Evolutionary conservation across 2,329 filamentous ascomycete species (phyloP).

Genomic region (Curvularia lunata): DNA sequence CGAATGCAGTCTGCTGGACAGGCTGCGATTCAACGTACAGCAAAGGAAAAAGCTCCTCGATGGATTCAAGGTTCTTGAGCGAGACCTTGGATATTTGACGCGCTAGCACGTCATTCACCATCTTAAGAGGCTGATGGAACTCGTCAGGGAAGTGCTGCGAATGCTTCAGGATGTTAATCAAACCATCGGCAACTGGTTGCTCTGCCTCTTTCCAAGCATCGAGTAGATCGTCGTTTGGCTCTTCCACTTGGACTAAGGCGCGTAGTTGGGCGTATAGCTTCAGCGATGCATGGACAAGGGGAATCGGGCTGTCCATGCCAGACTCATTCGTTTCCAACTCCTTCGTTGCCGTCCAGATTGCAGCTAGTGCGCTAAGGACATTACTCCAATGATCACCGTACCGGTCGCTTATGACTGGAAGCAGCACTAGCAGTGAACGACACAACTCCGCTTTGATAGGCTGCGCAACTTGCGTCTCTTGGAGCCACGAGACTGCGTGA

Average conservation of each 20-base stretch:
- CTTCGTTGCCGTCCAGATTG: slow-evolving; percentile 43
- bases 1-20: slow-evolving; percentile 81
- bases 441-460: slow-evolving; percentile 64
- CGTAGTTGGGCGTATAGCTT: slow-evolving; percentile 71
- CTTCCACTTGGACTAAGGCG: slow-evolving; percentile 60
- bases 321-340: slow-evolving; percentile 37
- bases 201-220: slow-evolving; percentile 72
- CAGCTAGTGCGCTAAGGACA: slow-evolving; percentile 46
- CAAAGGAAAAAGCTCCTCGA: slow-evolving; percentile 74
- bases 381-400: slow-evolving; percentile 87
- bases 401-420: slow-evolving; percentile 78
- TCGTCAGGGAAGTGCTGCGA: slow-evolving; percentile 58
- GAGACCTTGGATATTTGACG: slow-evolving; percentile 71
- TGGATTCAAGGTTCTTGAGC: slow-evolving; percentile 65
- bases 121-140: slow-evolving; percentile 70
- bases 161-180: slow-evolving; percentile 69
- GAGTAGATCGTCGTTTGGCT: slow-evolving; percentile 83
- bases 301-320: slow-evolving; percentile 46
- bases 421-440: slow-evolving; percentile 60
- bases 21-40: slow-evolving; percentile 76
- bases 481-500: slow-evolving; percentile 75
- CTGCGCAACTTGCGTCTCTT: slow-evolving; percentile 57
- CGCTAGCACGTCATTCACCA: slow-evolving; percentile 76
- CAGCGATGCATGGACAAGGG: slow-evolving; percentile 74
- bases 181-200: slow-evolving; percentile 60